Base-by-base conservation (phyloP, 1,139 yeast genomes). In the Candida anutae region DNA sequence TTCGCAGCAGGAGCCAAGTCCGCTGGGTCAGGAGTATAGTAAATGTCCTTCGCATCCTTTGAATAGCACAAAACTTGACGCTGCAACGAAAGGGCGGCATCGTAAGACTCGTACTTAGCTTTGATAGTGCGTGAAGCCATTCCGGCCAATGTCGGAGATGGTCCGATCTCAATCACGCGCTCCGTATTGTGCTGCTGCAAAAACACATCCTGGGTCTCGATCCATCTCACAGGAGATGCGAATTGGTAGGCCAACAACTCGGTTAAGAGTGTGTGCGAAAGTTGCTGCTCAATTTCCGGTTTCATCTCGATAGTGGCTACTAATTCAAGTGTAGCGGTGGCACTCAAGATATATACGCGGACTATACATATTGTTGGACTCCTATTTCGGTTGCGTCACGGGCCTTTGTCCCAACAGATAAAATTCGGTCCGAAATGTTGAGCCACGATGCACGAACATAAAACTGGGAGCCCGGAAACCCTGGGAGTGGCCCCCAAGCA, bases 181-280 rank as follows among this genome's bases (percentile, higher is more conserved):
- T 90, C 98, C 38, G 97, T 83, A 60, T 88, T 87, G 73, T 77
- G 83, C 45, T 87, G 93, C 55, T 84, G 82, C 55, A 90, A 76
- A 55, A 90, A 83, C 35, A 88, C 97, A 69, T 90, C 98, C 62
- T 90, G 98, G 37, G 98, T 90, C 59, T 90, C 98, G 57, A 90
- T 93, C 97, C 99, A 90, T 73, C 97, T 79, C 42, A 90, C 99
- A 27, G 99, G 98, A 38, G 97, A 88, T 26, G 99, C 98, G 53
- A 90, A 90, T 62, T 90, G 99, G 64, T 88, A 90, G 28, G 98
- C 97, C 62, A 90, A 72, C 47, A 90, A 76, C 72, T 90, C 98
- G 15, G 96, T 87, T 55, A 90, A 72, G 45, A 90, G 72, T 39
- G 87, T 80, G 57, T 90, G 97, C 42, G 98, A 94, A 45, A 90